phyloP scores from a whole-genome alignment of 257 asterid genomes.

The Solanum virginianum region DNA sequence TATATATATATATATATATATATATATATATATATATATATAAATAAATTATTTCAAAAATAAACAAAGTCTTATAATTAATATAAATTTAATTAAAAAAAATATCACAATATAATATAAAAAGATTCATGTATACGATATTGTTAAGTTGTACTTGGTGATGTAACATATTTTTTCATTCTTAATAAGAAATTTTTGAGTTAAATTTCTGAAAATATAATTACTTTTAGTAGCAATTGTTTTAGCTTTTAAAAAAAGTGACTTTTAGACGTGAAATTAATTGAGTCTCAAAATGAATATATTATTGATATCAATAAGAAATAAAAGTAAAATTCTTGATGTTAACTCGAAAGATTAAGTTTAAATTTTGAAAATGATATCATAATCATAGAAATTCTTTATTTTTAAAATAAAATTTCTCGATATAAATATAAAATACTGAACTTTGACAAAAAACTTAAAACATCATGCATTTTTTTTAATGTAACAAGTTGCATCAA shows the following conservation, averaged over 20 bases:
- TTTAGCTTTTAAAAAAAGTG: background rate
- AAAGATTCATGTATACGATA: background rate
- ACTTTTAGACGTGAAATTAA: fast-evolving
- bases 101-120: background rate
- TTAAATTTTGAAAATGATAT: background rate
- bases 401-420: fast-evolving
- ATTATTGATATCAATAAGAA: background rate
- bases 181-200: background rate
- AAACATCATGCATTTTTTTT: background rate
- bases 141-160: background rate
- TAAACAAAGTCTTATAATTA: too few species aligned
- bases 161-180: background rate
- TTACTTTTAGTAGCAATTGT: background rate
- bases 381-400: background rate
- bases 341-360: background rate
- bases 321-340: background rate
- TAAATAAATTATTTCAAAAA: too few species aligned
- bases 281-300: background rate
- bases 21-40: too few species aligned
- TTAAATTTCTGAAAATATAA: background rate
- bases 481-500: background rate
- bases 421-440: too few species aligned
- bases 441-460: too few species aligned
- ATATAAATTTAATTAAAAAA: fast-evolving
- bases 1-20: too few species aligned